These are phyloP conservation scores for Colletotrichum acutatum DNA, from an alignment of 2,329 filamentous ascomycete species.

Conservation along the genomic window DNA sequence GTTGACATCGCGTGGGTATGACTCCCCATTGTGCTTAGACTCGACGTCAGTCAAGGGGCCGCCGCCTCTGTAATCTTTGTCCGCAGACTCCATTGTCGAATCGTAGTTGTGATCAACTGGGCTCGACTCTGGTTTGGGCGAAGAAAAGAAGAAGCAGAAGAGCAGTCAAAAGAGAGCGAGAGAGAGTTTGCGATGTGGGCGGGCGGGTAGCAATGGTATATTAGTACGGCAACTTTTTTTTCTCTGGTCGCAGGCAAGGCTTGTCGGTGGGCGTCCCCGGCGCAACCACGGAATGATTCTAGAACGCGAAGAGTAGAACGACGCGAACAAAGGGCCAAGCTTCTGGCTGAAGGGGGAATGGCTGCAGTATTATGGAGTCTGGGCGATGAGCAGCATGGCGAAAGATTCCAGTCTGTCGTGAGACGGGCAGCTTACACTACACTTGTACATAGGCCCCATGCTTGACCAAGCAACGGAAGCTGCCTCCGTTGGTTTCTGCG, in stretches of 20 bases:
- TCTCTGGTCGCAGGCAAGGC: neutral
- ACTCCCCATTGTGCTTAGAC: conserved; percentile 38
- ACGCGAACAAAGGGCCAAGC: conserved; percentile 6
- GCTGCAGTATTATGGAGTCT: conserved; percentile 28
- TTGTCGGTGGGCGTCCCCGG: conserved; percentile 21
- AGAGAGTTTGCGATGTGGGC: neutral
- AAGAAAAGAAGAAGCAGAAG: neutral
- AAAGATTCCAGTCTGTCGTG: conserved; percentile 8
- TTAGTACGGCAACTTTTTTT: neutral
- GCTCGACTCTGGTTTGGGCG: neutral
- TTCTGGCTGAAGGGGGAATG: neutral
- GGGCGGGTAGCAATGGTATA: neutral
- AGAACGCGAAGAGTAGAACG: conserved; percentile 4
- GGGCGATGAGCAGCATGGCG: conserved; percentile 4
- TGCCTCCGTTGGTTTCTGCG: neutral
- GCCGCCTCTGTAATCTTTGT: conserved; percentile 32
- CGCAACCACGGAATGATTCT: conserved; percentile 28
- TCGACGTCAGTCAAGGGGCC: conserved; percentile 36
- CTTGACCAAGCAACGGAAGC: conserved; percentile 2
- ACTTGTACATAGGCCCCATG: neutral
- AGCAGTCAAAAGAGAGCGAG: neutral
- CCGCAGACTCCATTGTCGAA: conserved; percentile 23
- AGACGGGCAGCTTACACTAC: conserved; percentile 4
- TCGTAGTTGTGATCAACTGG: neutral
- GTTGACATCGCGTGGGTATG: conserved; percentile 36